phyloP scores from a whole-genome alignment of 2,329 filamentous ascomycete genomes.

The Coniochaeta sp. region DNA sequence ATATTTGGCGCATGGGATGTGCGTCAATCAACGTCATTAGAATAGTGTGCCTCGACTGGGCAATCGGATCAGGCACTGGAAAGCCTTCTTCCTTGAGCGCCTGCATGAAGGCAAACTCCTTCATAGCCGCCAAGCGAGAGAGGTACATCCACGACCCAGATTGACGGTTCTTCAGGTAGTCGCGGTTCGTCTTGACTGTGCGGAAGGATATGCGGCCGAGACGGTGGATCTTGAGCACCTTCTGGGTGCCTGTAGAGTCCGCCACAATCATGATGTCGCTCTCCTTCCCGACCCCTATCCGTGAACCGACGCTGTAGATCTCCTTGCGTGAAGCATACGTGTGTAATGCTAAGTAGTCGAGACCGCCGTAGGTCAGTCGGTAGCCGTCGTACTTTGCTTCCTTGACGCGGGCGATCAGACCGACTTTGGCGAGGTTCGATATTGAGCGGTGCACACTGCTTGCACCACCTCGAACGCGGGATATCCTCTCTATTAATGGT shows the following conservation, averaged over 20 bases:
- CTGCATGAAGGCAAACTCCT: conserved; percentile 92
- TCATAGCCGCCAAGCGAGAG: conserved; percentile 83
- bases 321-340: conserved; percentile 72
- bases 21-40: conserved; percentile 93
- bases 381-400: conserved; percentile 98
- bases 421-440: conserved; percentile 83
- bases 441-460: conserved; percentile 81
- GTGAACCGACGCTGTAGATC: conserved; percentile 88
- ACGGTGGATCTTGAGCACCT: conserved; percentile 91
- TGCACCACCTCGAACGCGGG: conserved; percentile 70
- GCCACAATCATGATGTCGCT: conserved; percentile 95
- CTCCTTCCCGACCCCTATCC: conserved; percentile 95
- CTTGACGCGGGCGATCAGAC: conserved; percentile 85
- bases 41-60: conserved; percentile 89
- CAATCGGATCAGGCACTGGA: conserved; percentile 78
- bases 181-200: conserved; percentile 89
- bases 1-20: conserved; percentile 84
- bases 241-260: conserved; percentile 66
- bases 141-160: conserved; percentile 98
- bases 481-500: conserved; percentile 74
- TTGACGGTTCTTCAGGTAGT: conserved; percentile 74
- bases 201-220: conserved; percentile 95
- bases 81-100: conserved; percentile 79
- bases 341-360: conserved; percentile 96
- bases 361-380: conserved; percentile 88